Evolutionary conservation across 176 grass and related monocot species (phyloP), one percentile per base, ranked within the genome.

Genomic region (Phragmites australis): DNA sequence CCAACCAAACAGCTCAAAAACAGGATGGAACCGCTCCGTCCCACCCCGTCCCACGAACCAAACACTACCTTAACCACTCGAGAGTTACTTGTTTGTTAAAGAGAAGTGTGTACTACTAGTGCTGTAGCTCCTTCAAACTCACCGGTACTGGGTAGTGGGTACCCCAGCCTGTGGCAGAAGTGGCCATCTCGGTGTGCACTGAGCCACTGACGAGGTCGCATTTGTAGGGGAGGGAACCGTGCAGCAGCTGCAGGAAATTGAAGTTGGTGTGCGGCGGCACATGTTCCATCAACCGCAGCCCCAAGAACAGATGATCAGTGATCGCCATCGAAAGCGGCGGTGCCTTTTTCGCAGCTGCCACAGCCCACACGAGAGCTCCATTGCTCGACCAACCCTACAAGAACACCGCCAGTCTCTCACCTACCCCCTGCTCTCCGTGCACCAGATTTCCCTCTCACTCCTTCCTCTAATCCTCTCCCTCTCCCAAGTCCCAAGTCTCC

Each of bases 291-390:
- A 64, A 6, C 57, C 41, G 15, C 66, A 0, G 17, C 16, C 26
- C 15, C 6, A 27, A 19, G 15, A 22, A 17, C 10, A 19, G 69
- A 9, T 30, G 80, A 63, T 63, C 15, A 51, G 59, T 48, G 31
- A 68, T 72, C 51, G 6, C 67, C 66, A 41, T 58, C 74, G 39
- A 9, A 50, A 57, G 61, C 40, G 5, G 26, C 39, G n/a, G 39
- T 65, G 86, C 76, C 70, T 63, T 81, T 76, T 75, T 41, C n/a
- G 46, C 82, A 85, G 85, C 87, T 65, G 77, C 87, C 87, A 85
- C n/a, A n/a, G n/a, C n/a, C n/a, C n/a, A n/a, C 87, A 88, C 80
- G 82, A 85, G 26, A 43, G 23, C 54, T 71, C 37, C 66, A 5
- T n/a, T 53, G 9, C 50, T 0, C 63, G 2, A 79, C 71, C 75